Evolutionary conservation across 2,329 filamentous ascomycete genomes (phyloP), one percentile per base, ranked within the genome.

Genomic region (Colletotrichum noveboracense): DNA sequence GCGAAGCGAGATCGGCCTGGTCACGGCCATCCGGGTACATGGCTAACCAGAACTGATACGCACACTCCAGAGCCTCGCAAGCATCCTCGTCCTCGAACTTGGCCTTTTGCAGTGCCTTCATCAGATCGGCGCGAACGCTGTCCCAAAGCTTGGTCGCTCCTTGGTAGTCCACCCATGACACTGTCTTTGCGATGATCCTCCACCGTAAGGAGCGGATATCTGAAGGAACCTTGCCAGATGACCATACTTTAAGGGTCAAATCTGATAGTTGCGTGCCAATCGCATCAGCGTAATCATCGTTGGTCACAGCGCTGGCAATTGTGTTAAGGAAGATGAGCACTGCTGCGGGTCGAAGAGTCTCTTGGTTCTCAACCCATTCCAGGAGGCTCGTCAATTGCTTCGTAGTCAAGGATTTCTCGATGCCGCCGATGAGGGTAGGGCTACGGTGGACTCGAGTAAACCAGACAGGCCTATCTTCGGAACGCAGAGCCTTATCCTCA

Each of bases 321-420:
- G 85, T 83, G 61, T 87, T 84, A 12, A 88, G 78, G 28, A 90
- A 85, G 7, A 88, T 79, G 26, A 87, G 85, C 7, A 84, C 80
- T 0, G 87, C 83, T 5, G 79, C 79, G 7, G 76, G 82, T 62
- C 62, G 82, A 70, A 73, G 81, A 64, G 16, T 78, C 18, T 81
- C 80, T 60, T 87, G 83, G 10, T 77, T 75, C 14, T 83, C 81
- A 0, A 88, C 77, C 87, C 87, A 88, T n/a, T 83, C 80, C 16
- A 90, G 76, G 6, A 89, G 74, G 7, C 85, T 85, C 3, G 82
- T 65, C 8, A 90, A 80, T 72, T 89, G 88, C n/a, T 84, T 82
- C 5, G 84, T 80, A 2, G 86, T 89, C 64, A 90, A 80, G 5
- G 87, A 85, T 14, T 84, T 82, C 72, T 89, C 86, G 18, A 90